Evolutionary conservation across 2,329 filamentous ascomycete species (phyloP).

Genomic region (Hymenoscyphus fructigenus): DNA sequence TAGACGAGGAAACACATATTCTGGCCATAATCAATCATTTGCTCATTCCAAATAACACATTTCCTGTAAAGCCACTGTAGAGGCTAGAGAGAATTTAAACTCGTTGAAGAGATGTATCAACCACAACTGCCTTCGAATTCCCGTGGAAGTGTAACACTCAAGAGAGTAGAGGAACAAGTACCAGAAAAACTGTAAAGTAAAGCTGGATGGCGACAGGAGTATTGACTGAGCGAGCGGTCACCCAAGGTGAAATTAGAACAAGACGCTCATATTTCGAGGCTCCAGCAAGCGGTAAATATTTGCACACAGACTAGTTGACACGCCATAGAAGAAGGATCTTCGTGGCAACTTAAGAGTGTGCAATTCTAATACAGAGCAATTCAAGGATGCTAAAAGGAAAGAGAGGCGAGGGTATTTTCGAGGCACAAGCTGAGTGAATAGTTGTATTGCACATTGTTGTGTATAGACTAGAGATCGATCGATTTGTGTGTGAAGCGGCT

Average conservation of each 20-base stretch:
- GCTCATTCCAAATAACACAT: background rate
- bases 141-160: slow-evolving; percentile 22
- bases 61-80: background rate
- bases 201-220: slow-evolving; percentile 28
- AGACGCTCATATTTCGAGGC: slow-evolving; percentile 38
- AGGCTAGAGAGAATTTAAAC: background rate
- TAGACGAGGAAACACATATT: background rate
- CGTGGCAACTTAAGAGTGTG: slow-evolving; percentile 98
- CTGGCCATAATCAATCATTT: background rate
- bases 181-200: slow-evolving; percentile 26
- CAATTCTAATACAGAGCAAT: slow-evolving; percentile 36
- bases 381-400: background rate
- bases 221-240: slow-evolving; percentile 36
- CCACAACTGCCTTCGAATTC: slow-evolving; percentile 26
- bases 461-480: slow-evolving; percentile 16
- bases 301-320: slow-evolving; percentile 98
- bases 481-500: no score
- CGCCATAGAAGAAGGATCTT: slow-evolving; percentile 68
- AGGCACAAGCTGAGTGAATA: no score
- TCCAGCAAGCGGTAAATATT: slow-evolving; percentile 53
- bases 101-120: slow-evolving; percentile 29
- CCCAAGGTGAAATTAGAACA: slow-evolving; percentile 37
- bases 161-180: slow-evolving; percentile 25
- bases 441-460: slow-evolving; percentile 18
- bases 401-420: background rate